Base-by-base conservation (phyloP, 1,284 basidiomycete genomes). In the Moniliella sp. region DNA sequence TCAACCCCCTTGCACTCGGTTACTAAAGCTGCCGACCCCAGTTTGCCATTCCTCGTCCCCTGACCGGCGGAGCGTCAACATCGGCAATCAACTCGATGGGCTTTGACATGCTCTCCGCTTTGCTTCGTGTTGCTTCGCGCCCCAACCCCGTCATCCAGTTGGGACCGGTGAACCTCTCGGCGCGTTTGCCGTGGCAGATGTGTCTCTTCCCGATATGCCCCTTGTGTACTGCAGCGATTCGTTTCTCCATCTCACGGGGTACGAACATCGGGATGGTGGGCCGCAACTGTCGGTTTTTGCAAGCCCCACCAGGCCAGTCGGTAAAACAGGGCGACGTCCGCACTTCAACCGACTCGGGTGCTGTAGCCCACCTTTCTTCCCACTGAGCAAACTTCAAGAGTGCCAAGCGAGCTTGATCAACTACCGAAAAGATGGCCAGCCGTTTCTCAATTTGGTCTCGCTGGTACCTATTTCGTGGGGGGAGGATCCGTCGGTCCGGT, bases 151-250 rank as follows among this genome's bases (percentile, higher is more conserved):
- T 69, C 37, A 71, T 91, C 29, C 62, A 69, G 4, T 70, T 93
- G 12, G 86, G 86, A 5, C 81, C 86, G 0, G 79, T 94, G 19
- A 88, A 94, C 60, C 66, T 83, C 36, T 77, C 78, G 2, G 80
- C 55, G 73, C 78, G 5, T 93, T 94, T 59, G 69, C 78, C 42
- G 77, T 94, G 31, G 76, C 76, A 34, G 84, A 93, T 56, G 69
- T 75, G 12, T 71, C 77, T 9, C 66, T 76, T 30, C 72, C 72
- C 45, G 83, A 93, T 51, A 66, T 67, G 30, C 82, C 84, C 1
- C 75, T 93, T 50, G 74, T 91, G 7, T 91, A 86, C 48, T 80
- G 78, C 36, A 78, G 75, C 9, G 79, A 78, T 14, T 68, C 66
- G 0, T 91, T 91, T 56, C 74, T 68, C 50, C 65, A 67, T 15